A percentile compares a stretch with the other conserved stretches of the same genome.
Evolutionary conservation across 345 rosid genomes (phyloP).

Genomic region (Dimocarpus longan): DNA sequence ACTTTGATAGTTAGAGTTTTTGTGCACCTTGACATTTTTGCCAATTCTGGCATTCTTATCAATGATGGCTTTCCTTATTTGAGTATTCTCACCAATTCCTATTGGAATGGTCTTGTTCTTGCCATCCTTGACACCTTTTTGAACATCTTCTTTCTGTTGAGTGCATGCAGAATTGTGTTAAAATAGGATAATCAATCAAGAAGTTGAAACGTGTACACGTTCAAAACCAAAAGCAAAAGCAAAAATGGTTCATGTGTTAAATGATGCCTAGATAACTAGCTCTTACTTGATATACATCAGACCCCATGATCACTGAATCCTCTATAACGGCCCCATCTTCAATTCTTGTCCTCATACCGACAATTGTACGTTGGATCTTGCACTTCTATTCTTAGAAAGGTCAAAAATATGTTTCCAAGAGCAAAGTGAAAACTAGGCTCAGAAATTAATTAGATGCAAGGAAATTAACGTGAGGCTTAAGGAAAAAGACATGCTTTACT

Average conservation of each 20-base stretch:
- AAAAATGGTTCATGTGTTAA: background rate
- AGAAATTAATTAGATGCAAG: constrained; percentile 3
- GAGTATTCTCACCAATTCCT: constrained; percentile 70
- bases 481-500: constrained; percentile 13
- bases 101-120: constrained; percentile 41
- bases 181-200: background rate
- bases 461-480: background rate
- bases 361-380: constrained; percentile 66
- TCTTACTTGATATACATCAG: constrained; percentile 73
- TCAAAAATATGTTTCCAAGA: constrained; percentile 17
- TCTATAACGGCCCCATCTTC: constrained; percentile 59
- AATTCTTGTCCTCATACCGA: constrained; percentile 80
- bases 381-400: constrained; percentile 60
- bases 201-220: background rate
- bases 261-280: background rate
- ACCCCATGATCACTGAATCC: constrained; percentile 80
- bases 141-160: constrained; percentile 33
- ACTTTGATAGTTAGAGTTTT: background rate
- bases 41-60: constrained; percentile 90
- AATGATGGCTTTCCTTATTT: constrained; percentile 59
- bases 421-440: constrained; percentile 9
- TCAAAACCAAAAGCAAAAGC: too few species aligned
- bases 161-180: constrained; percentile 3
- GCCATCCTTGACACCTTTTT: constrained; percentile 17
- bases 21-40: constrained; percentile 56